Base-by-base conservation (phyloP, 108 stramenopile species). In the Nitzschia sp. region DNA sequence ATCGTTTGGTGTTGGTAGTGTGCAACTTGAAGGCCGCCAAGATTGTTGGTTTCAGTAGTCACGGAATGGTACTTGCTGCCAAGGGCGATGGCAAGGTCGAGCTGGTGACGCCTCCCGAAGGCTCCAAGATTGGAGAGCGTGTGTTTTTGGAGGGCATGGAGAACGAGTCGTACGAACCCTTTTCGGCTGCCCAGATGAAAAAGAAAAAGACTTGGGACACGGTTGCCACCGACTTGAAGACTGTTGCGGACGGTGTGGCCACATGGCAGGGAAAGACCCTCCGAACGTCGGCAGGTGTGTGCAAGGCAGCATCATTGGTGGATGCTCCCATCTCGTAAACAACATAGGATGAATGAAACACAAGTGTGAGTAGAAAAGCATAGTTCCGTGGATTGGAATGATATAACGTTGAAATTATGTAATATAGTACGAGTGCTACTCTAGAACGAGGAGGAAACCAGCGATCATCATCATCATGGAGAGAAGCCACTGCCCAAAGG, bases 1-100 rank as follows among this genome's bases (percentile, higher is more conserved):
- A 82, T 68, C 77, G 84, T 7, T 78, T 87, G 66, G 94, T 97
- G 0, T 77, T 95, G 53, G 96, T 97, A 29, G 90, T 93, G 8
- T 95, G 94, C 83, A 97, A 97, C 65, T 79, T 95, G 42, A 97
- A 97, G 73, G 79, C 90, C 12, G 73, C 88, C 42, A 95, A 94
- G 57, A 92, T 97, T 76, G 81, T 93, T 38, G 94, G 89, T 0
- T 93, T 95, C 68, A 69, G 46, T 34, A 90, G 88, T 65, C 82
- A 90, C 57, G 94, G 94, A 19, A 95, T 95, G 93, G 93, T 95
- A 26, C 84, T 95, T 41, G 93, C 93, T 7, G 93, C 93, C 24
- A 92, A 90, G 83, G 83, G 78, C 50, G 80, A 79, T 29, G 90
- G 88, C 17, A 78, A 70, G 42, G 90, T 90, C 12, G 95, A 94